Evolutionary conservation across 2,329 filamentous ascomycete genomes (phyloP).

Genomic region (Aspergillus novoparasiticus): DNA sequence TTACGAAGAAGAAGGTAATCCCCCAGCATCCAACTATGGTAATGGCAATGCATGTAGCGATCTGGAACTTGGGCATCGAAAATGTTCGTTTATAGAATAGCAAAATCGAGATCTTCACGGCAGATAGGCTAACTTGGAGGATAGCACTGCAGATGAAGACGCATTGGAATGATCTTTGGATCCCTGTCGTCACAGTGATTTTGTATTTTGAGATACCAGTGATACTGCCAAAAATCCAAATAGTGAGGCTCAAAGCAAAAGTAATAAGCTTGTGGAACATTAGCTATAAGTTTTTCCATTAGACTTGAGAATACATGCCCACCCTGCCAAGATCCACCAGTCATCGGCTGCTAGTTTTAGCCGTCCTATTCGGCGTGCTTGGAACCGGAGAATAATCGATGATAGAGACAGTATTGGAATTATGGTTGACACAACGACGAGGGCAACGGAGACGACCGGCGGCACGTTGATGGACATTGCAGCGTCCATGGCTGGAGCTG

Average conservation of each 20-base stretch:
- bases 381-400: background rate
- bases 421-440: background rate
- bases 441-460: background rate
- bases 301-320: background rate
- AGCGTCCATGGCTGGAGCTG: background rate
- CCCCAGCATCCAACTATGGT: background rate
- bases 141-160: background rate
- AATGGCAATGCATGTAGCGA: background rate
- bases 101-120: background rate
- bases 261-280: background rate
- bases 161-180: background rate
- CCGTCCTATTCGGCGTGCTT: background rate
- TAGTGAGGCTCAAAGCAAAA: background rate
- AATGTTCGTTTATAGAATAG: background rate
- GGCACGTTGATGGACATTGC: background rate
- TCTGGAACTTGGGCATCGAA: background rate
- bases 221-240: background rate
- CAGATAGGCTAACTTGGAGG: background rate
- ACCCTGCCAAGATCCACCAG: background rate
- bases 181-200: background rate
- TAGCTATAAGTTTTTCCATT: background rate
- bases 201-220: background rate
- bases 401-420: background rate
- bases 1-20: background rate
- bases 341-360: background rate